Base-by-base conservation (phyloP, 2,329 filamentous ascomycete genomes). In the Scedosporium boydii region DNA sequence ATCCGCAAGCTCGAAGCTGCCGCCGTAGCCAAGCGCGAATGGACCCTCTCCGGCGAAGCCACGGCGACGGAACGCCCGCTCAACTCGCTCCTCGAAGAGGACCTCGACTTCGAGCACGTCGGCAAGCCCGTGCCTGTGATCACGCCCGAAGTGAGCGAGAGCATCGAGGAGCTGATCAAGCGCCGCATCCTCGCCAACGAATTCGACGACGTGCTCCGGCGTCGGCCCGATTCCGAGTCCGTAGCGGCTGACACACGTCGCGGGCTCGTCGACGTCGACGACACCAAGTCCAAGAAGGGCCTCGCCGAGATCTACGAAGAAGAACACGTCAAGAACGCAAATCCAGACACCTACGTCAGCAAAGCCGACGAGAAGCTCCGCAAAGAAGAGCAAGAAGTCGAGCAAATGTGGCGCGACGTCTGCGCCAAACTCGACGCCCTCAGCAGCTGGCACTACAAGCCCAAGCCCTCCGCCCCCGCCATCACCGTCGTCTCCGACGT, bases 81-180 rank as follows among this genome's bases (percentile, higher is more conserved):
- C 61, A 98, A 99, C 77, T 97, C 93, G 0, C 82, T 99, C 2
- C 84, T 99, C 1, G 93, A 98, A 71, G 87, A 98, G 76, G 92
- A 98, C 69, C 83, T 99, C 27, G 93, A 98, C 67, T 99, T 98
- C 71, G 95, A 99, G 76, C 87, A 96, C 69, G 86, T 91, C 23
- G 95, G 95, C 70, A 99, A 98, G 74, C 93, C 95, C 0, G 89
- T 98, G 0, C 91, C 93, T 1, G 90, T 98, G 64, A 92, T 97
- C 72, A 98, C 95, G 0, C 88, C 90, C 51, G 93, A 97, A 73
- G 82, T 96, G 48, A 96, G 87, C 61, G 93, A 97, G 73, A 87
- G 87, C 68, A 96, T 99, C 63, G 95, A 99, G 75, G 88, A 90
- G 41, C 83, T 99, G 64, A 93, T 99, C 78, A 98, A 98, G 76